Percentiles rank a stretch among this genome's conserved stretches.
Conservation (phyloP, 108 stramenopile genomes). For the Cyclotella cryptica region DNA sequence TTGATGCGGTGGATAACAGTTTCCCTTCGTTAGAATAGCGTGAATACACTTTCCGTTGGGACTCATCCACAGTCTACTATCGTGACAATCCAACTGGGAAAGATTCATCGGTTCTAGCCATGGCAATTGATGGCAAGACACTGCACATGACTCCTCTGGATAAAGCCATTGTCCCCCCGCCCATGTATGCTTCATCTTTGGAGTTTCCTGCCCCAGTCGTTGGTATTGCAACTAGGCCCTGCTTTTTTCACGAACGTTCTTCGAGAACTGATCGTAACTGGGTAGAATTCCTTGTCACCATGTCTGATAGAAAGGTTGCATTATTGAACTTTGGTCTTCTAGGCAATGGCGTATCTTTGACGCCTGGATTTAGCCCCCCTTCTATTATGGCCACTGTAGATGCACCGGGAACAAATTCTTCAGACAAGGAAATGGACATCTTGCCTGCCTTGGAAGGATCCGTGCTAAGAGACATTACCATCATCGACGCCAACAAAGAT, state of each 20-base stretch:
- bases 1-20: neutral
- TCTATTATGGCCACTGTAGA: conserved; percentile 27
- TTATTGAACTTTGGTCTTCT: conserved; percentile 30
- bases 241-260: conserved; percentile 32
- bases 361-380: conserved; percentile 41
- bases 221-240: conserved; percentile 46
- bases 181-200: conserved; percentile 74
- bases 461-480: conserved; percentile 40
- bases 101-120: conserved; percentile 63
- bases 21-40: conserved; percentile 41
- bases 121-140: conserved; percentile 72
- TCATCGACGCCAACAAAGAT: conserved; percentile 36
- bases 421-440: conserved; percentile 11
- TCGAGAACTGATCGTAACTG: neutral
- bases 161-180: conserved; percentile 85
- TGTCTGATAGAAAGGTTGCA: conserved; percentile 63
- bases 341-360: conserved; percentile 12
- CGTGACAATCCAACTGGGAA: conserved; percentile 19
- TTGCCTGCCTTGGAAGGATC: conserved; percentile 1
- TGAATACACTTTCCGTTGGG: conserved; percentile 82
- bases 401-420: conserved; percentile 7
- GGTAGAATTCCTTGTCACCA: conserved; percentile 33
- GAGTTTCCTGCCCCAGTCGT: conserved; percentile 61
- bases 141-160: conserved; percentile 80
- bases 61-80: conserved; percentile 64